phyloP scores from a whole-genome alignment of 2,329 filamentous ascomycete genomes.

The Microdochium trichocladiopsis region DNA sequence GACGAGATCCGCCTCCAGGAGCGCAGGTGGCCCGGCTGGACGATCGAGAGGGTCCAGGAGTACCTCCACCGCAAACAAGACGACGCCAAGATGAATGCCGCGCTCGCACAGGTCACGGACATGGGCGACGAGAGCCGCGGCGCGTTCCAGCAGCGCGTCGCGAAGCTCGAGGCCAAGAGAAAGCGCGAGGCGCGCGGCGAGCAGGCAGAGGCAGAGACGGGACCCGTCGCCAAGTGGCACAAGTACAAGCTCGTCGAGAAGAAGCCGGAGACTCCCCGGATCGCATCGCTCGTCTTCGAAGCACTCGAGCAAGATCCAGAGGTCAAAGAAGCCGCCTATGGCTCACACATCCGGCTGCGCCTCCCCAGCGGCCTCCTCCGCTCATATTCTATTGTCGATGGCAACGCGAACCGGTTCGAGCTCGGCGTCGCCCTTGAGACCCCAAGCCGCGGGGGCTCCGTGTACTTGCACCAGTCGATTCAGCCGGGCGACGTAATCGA shows the following conservation, averaged over 20 bases:
- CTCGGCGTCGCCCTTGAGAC: conserved; percentile 51
- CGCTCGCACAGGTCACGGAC: conserved; percentile 41
- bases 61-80: conserved; percentile 49
- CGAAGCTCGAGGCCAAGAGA: conserved; percentile 30
- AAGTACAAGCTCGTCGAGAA: conserved; percentile 42
- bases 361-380: conserved; percentile 49
- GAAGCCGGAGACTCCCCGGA: conserved; percentile 38
- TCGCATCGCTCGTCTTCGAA: conserved; percentile 47
- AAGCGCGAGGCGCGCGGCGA: conserved; percentile 12
- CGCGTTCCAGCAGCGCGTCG: conserved; percentile 43
- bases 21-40: conserved; percentile 51
- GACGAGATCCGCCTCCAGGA: conserved; percentile 50
- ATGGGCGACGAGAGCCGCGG: conserved; percentile 41
- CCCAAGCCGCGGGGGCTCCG: conserved; percentile 52
- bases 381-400: conserved; percentile 53
- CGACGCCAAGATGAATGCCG: conserved; percentile 42
- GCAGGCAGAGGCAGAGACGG: conserved; percentile 7
- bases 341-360: conserved; percentile 49
- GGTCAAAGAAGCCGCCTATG: conserved; percentile 24
- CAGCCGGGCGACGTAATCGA: conserved; percentile 41
- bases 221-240: conserved; percentile 28
- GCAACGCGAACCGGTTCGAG: conserved; percentile 40
- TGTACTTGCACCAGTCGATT: conserved; percentile 44
- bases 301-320: conserved; percentile 23
- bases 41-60: conserved; percentile 55